Percentiles rank a stretch among this genome's conserved stretches.
Conservation (phyloP, 148 eudicot species). For the Rhododendron henanense region DNA sequence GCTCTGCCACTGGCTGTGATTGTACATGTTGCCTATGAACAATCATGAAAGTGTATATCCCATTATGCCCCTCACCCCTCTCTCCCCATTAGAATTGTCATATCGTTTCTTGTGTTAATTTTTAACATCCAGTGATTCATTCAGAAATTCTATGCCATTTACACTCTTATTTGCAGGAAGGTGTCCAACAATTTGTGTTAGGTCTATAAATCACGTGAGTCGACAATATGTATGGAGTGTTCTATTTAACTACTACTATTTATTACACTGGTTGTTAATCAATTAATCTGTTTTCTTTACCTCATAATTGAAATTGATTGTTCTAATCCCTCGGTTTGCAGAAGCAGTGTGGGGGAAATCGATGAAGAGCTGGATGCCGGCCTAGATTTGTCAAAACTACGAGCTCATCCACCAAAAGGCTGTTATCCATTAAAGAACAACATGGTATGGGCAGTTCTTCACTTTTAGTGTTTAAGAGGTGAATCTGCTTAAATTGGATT, state of each 20-base stretch:
- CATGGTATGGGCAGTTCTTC: constrained; percentile 11
- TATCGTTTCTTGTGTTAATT: too few relatives aligned
- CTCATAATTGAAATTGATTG: neutral
- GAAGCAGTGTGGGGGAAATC: constrained; percentile 79
- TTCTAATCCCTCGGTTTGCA: constrained; percentile 18
- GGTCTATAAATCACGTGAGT: constrained; percentile 91
- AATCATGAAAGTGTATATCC: neutral
- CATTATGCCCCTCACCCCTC: too few relatives aligned
- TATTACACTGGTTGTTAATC: neutral
- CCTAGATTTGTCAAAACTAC: constrained; percentile 57
- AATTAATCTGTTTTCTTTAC: neutral
- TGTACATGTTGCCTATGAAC: too few relatives aligned
- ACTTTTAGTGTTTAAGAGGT: neutral
- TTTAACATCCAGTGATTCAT: neutral
- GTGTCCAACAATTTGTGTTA: constrained; percentile 76
- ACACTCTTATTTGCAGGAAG: constrained; percentile 60
- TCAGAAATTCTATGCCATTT: neutral
- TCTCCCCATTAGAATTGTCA: neutral
- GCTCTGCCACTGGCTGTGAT: too few relatives aligned
- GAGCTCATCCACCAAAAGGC: constrained; percentile 82
- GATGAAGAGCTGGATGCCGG: constrained; percentile 79
- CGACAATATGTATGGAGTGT: constrained; percentile 70
- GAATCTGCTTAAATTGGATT: neutral
- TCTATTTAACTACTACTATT: neutral
- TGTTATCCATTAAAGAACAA: constrained; percentile 53